A percentile compares a stretch with the other conserved stretches of the same genome.
phyloP scores from a whole-genome alignment of 805 yeast genomes.

The Cyberlindnera nakhonratchasimensis region DNA sequence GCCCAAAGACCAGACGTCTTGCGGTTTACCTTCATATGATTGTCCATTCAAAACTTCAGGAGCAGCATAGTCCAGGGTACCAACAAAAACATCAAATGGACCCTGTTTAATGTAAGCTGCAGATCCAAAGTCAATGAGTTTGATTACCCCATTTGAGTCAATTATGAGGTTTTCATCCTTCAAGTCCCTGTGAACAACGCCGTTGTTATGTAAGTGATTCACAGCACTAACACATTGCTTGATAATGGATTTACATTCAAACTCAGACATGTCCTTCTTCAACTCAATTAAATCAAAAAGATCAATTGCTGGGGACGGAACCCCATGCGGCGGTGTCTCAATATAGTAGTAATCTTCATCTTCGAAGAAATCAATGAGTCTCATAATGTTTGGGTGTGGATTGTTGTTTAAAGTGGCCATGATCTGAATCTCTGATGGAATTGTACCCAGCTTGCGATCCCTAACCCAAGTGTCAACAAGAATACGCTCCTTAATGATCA shows the following conservation, averaged over 20 bases:
- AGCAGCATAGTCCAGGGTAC: slow-evolving; percentile 96
- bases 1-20: slow-evolving; percentile 97
- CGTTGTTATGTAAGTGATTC: slow-evolving; percentile 76
- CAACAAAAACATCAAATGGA: slow-evolving; percentile 96
- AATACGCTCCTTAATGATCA: slow-evolving; percentile 88
- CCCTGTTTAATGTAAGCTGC: slow-evolving; percentile 90
- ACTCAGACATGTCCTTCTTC: slow-evolving; percentile 73
- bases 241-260: slow-evolving; percentile 74
- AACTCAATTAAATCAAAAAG: slow-evolving; percentile 89
- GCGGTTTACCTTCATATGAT: slow-evolving; percentile 88
- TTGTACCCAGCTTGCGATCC: slow-evolving; percentile 85
- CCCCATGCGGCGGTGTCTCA: slow-evolving; percentile 88
- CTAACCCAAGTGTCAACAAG: slow-evolving; percentile 97
- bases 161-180: slow-evolving; percentile 93
- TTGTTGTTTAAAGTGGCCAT: slow-evolving; percentile 73
- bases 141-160: slow-evolving; percentile 74
- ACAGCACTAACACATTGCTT: slow-evolving; percentile 77
- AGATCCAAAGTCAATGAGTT: slow-evolving; percentile 91
- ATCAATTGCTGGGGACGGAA: slow-evolving; percentile 82
- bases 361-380: slow-evolving; percentile 87
- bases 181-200: slow-evolving; percentile 90
- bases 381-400: slow-evolving; percentile 86
- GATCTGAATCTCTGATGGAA: slow-evolving; percentile 94
- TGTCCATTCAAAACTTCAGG: slow-evolving; percentile 92
- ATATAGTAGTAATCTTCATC: slow-evolving; percentile 86